Percentiles rank a stretch among this genome's conserved stretches.
Conservation (phyloP, 164 flowering plant species). For the Vitis riparia region DNA sequence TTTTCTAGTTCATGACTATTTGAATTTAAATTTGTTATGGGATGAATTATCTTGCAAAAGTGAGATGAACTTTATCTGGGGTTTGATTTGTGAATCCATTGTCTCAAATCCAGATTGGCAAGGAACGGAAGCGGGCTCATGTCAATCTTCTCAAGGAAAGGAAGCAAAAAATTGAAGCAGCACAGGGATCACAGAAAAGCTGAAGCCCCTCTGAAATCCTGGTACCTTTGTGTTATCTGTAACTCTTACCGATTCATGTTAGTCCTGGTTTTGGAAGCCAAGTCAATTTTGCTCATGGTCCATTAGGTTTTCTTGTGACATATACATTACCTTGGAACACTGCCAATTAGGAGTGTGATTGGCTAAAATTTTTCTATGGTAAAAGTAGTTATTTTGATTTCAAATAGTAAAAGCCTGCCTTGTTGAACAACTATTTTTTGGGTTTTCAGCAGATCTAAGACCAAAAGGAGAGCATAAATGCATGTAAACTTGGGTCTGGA, state of each 20-base stretch:
- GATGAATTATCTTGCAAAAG: no score
- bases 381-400: not conserved
- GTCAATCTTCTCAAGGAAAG: slow-evolving; percentile 45
- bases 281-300: not conserved
- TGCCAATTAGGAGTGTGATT: not conserved
- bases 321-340: not conserved
- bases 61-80: no score
- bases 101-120: slow-evolving; percentile 45
- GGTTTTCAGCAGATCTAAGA: no score
- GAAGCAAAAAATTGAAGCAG: slow-evolving; percentile 45
- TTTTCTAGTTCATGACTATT: not conserved
- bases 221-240: not conserved
- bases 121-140: slow-evolving; percentile 34
- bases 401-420: no score
- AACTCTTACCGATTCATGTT: not conserved
- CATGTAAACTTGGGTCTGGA: no score
- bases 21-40: no score
- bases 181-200: slow-evolving; percentile 16
- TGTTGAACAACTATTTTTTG: no score
- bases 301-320: not conserved
- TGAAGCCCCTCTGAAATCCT: not conserved
- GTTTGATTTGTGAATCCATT: not conserved
- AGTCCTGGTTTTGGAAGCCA: not conserved
- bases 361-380: not conserved
- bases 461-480: no score